Percentiles rank a stretch among this genome's conserved stretches.
phyloP scores from a whole-genome alignment of 257 asterid species.

The Solanum habrochaites region DNA sequence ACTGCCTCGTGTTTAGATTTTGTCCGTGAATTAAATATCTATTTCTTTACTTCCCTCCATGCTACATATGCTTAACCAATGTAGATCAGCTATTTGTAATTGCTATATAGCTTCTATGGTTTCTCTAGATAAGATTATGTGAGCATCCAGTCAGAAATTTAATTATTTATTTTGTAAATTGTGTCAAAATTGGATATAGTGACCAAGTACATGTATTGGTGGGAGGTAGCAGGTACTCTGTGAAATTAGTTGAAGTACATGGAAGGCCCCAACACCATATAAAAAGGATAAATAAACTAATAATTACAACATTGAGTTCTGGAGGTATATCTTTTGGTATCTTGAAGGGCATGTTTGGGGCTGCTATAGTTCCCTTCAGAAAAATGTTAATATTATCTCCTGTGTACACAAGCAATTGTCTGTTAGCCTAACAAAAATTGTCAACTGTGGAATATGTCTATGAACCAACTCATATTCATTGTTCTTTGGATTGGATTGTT shows the following conservation, averaged over 20 bases:
- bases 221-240: neutral
- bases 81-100: neutral
- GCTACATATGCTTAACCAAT: neutral
- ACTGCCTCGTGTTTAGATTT: neutral
- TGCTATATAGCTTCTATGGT: neutral
- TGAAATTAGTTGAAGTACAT: neutral
- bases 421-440: neutral
- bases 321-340: neutral
- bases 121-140: neutral
- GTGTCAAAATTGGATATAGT: neutral
- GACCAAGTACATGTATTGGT: neutral
- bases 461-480: neutral
- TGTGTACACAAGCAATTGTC: neutral
- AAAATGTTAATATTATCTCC: neutral
- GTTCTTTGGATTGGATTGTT: neutral
- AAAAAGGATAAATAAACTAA: neutral
- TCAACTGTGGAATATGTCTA: neutral
- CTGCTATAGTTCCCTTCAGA: neutral
- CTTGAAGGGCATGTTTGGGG: neutral
- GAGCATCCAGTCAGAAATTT: neutral
- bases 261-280: neutral
- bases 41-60: neutral
- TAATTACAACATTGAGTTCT: neutral
- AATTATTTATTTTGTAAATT: neutral
- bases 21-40: neutral